These are phyloP conservation scores for Cymodocea nodosa DNA, from an alignment of 116 monocot genomes.

Conservation along the genomic window DNA sequence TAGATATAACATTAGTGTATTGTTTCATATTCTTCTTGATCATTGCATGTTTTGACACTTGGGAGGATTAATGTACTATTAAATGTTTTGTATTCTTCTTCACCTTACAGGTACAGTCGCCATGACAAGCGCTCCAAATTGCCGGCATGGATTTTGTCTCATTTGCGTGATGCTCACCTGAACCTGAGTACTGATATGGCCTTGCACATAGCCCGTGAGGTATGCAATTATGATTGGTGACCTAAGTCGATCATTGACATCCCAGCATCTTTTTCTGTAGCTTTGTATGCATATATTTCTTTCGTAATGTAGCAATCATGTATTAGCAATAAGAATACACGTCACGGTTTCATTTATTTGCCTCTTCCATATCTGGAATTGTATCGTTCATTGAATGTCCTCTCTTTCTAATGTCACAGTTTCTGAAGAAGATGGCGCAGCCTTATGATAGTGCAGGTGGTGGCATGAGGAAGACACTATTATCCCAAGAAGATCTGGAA, in stretches of 20 bases:
- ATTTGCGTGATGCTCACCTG: conserved; percentile 89
- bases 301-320: not conserved
- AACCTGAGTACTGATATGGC: conserved; percentile 99
- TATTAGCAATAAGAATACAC: not conserved
- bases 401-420: conserved; percentile 26
- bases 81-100: not conserved
- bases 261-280: not conserved
- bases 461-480: conserved; percentile 59
- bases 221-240: conserved; percentile 3
- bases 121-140: conserved; percentile 98
- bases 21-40: not conserved
- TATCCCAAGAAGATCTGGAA: conserved; percentile 77
- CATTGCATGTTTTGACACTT: not conserved
- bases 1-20: no score
- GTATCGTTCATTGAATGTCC: no score
- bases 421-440: conserved; percentile 94
- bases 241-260: not conserved
- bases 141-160: conserved; percentile 96
- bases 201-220: conserved; percentile 96
- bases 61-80: no score
- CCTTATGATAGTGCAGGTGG: conserved; percentile 88
- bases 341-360: not conserved
- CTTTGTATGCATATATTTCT: not conserved
- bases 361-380: no score
- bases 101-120: conserved; percentile 76